Evolutionary conservation across 441 rosid genomes (phyloP), one percentile per base, ranked within the genome.

Genomic region (Francoa sonchifolia): DNA sequence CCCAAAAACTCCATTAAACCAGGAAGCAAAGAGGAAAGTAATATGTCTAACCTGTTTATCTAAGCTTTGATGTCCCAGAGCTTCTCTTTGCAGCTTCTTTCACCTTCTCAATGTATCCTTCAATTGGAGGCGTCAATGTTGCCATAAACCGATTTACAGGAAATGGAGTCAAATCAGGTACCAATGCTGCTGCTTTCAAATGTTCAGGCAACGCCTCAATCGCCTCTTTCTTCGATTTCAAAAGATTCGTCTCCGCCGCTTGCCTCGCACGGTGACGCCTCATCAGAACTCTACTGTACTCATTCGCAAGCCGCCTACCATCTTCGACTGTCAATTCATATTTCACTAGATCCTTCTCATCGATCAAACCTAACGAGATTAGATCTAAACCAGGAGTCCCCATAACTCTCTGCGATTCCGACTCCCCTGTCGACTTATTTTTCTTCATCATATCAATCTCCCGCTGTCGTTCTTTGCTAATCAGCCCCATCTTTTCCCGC

Each of bases 121-220:
- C 84, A 50, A 80, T 88, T 1, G 95, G 95, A 5, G 93, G 93
- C 12, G 93, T 80, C 45, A 88, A 71, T 0, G 87, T 66, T 0
- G 93, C 95, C 95, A 78, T 80, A 40, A 74, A 74, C 41, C 89
- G 57, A 49, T 71, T 68, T 0, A 59, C 69, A 0, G 90, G 97
- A 46, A 80, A 83, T 0, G 89, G 95, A 0, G 82, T 65, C 58
- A 76, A 59, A 63, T 87, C 93, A 1, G 84, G 95, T 11, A 76
- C 72, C 62, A 84, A 51, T 0, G 95, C 95, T 0, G 90, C 90
- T 50, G 8, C 28, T 58, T 63, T 78, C 44, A 87, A 62, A 36
- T 67, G 47, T 40, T 74, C 93, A 0, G 97, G 93, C 79, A 87
- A 69, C 0, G 95, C 95, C 18, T 87, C 84, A 19, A 76, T 78